A percentile compares a stretch with the other conserved stretches of the same genome.
These are phyloP conservation scores for Kwoniella mangroviensis DNA, from an alignment of 768 basidiomycete genomes.

Conservation along the genomic window DNA sequence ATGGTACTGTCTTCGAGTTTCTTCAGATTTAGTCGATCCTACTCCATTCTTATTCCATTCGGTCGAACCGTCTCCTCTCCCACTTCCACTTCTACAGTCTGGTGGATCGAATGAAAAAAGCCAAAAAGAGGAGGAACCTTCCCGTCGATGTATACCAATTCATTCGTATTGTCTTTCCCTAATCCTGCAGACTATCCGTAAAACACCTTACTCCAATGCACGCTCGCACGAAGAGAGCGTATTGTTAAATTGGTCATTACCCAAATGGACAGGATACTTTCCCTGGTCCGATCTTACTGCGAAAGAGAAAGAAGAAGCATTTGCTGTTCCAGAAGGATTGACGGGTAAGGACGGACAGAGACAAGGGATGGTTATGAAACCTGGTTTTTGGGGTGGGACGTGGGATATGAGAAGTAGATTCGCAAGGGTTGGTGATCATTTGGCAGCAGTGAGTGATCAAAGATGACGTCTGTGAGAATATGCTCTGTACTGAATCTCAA, in stretches of 20 bases:
- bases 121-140: not conserved
- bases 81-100: not conserved
- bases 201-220: constrained; percentile 11
- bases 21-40: constrained; percentile 11
- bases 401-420: constrained; percentile 17
- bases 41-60: not conserved
- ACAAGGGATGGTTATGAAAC: not conserved
- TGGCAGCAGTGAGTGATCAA: constrained; percentile 16
- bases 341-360: not conserved
- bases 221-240: constrained; percentile 25
- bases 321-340: not conserved
- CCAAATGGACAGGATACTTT: constrained; percentile 33
- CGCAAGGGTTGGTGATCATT: constrained; percentile 15
- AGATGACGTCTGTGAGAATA: not conserved
- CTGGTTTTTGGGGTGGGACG: constrained; percentile 30
- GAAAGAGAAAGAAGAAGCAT: not conserved
- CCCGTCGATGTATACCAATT: constrained; percentile 13
- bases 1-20: constrained; percentile 15
- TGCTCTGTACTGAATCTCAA: not conserved
- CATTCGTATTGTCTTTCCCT: constrained; percentile 33
- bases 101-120: not conserved
- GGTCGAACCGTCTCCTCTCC: not conserved
- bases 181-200: constrained; percentile 11
- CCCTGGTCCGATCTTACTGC: constrained; percentile 12
- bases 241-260: constrained; percentile 34